Conservation (phyloP, 306 rosid genomes). For the Trichosanthes cucumerina region DNA sequence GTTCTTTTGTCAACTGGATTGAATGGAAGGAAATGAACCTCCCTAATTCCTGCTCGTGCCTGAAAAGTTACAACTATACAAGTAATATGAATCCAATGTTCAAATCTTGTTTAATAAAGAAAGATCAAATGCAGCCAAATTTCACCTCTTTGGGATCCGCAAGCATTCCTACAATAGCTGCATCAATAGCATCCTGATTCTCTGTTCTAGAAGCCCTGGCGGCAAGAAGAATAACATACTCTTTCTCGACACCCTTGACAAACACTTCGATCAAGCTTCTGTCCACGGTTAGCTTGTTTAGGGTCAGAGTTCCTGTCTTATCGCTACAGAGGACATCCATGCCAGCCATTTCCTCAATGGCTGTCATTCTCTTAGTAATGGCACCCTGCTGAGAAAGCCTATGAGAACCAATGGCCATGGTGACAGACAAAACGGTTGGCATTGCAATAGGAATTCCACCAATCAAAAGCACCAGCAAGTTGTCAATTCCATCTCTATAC, state of each 20-base stretch:
- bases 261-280: slow-evolving; percentile 79
- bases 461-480: slow-evolving; percentile 83
- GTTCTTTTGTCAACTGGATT: slow-evolving; percentile 98
- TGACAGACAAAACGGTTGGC: slow-evolving; percentile 98
- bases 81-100: background rate
- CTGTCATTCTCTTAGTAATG: slow-evolving; percentile 93
- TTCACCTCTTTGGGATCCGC: slow-evolving; percentile 96
- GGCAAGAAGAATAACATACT: slow-evolving; percentile 71
- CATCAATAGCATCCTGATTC: slow-evolving; percentile 98
- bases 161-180: slow-evolving; percentile 98
- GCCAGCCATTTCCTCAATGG: slow-evolving; percentile 99
- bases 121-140: slow-evolving; percentile 2
- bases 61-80: slow-evolving; percentile 20
- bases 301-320: slow-evolving; percentile 89
- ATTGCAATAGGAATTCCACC: slow-evolving; percentile 99
- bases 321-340: slow-evolving; percentile 99
- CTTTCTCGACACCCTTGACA: slow-evolving; percentile 86
- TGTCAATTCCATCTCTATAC: slow-evolving; percentile 92
- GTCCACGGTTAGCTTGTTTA: slow-evolving; percentile 79
- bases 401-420: slow-evolving; percentile 99
- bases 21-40: slow-evolving; percentile 90
- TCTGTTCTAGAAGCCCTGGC: slow-evolving; percentile 99
- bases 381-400: slow-evolving; percentile 99
- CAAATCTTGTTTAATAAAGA: background rate
- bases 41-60: slow-evolving; percentile 95